Percentiles rank a stretch among this genome's conserved stretches.
Evolutionary conservation across 2,329 filamentous ascomycete species (phyloP).

Genomic region (Knufia fluminis): DNA sequence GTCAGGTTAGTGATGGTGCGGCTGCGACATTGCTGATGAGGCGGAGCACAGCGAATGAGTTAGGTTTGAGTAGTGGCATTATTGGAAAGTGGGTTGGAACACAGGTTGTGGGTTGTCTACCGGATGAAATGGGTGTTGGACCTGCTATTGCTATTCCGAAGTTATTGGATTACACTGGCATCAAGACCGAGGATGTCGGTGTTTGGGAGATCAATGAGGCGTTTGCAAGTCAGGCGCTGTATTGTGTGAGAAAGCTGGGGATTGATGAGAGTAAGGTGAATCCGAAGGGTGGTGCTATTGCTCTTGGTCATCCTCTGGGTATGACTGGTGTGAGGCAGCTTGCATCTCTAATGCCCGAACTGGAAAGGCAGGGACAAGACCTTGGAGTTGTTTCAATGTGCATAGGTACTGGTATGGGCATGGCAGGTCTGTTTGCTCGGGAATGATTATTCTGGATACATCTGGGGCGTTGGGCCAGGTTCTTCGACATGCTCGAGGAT

Average conservation of each 20-base stretch:
- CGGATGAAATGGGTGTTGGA: conserved; percentile 91
- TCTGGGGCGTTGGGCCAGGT: too few species aligned
- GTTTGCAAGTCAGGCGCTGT: conserved; percentile 54
- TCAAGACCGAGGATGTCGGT: conserved; percentile 60
- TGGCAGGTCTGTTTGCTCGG: conserved; percentile 58
- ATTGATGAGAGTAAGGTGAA: conserved; percentile 65
- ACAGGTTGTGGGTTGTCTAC: conserved; percentile 65
- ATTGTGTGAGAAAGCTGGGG: conserved; percentile 58
- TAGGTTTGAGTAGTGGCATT: conserved; percentile 61
- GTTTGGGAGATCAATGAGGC: conserved; percentile 93
- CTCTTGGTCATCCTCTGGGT: conserved; percentile 83
- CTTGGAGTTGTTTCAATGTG: conserved; percentile 89
- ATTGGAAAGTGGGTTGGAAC: conserved; percentile 77
- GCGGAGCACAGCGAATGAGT: conserved; percentile 63
- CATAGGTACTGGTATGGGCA: conserved; percentile 71
- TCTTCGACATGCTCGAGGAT: too few species aligned
- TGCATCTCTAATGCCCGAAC: conserved; percentile 60
- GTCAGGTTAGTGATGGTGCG: conserved; percentile 80
- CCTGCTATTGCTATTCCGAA: conserved; percentile 80
- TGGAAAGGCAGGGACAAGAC: conserved; percentile 58
- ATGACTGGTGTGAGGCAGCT: conserved; percentile 79
- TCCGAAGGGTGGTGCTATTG: conserved; percentile 86
- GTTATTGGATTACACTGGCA: conserved; percentile 59
- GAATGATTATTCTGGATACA: conserved; percentile 41
- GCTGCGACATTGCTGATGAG: conserved; percentile 78